Base-by-base conservation (phyloP, 2,329 filamentous ascomycete genomes). In the Pyrenophora teres region DNA sequence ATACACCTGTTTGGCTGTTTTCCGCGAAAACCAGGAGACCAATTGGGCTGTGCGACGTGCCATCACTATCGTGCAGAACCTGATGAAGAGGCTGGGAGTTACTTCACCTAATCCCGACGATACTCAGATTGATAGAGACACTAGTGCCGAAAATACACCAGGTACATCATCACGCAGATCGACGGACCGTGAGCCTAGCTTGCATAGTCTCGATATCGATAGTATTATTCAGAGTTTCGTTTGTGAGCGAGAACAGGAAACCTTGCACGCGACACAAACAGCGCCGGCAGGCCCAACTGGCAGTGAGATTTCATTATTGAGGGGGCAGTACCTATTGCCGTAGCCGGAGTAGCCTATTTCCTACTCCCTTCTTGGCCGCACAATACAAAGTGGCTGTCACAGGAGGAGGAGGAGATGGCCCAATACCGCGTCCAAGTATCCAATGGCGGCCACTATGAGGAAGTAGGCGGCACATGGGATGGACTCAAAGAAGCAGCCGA, bases 231-330 rank as follows among this genome's bases (percentile, higher is more conserved):
- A 74, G 52, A 76, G 74, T 53, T 76, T 77, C 42, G 72, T 74
- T 30, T 67, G 71, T 10, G 70, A 74, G 46, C 62, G 70, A 35
- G 63, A 65, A 19, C 48, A 55, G 31, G 54, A 50, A 33, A 27
- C 40, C 7, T 30, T 32, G 6, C 33, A 43, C 15, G 1, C 4
- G 9, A 25, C 6, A 12, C 36, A 39, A 23, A 27, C 33, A 2
- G 35, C 13, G 18, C 36, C 31, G 23, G 32, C 33, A 1, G 37
- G 37, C 21, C 15, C 33, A 32, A 10, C 35, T 64, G 60, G 77
- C 72, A 78, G n/a, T 80, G 77, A 77, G 76, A 80, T 40, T 77
- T 80, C 59, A 71, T 78, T 55, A 75, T 78, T 76, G 83, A 86
- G 61, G 83, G 83, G 1, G 77, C 84, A 2, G 77, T 77, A 1